Conservation (phyloP, 768 basidiomycete genomes). For the Mycena alexandri region DNA sequence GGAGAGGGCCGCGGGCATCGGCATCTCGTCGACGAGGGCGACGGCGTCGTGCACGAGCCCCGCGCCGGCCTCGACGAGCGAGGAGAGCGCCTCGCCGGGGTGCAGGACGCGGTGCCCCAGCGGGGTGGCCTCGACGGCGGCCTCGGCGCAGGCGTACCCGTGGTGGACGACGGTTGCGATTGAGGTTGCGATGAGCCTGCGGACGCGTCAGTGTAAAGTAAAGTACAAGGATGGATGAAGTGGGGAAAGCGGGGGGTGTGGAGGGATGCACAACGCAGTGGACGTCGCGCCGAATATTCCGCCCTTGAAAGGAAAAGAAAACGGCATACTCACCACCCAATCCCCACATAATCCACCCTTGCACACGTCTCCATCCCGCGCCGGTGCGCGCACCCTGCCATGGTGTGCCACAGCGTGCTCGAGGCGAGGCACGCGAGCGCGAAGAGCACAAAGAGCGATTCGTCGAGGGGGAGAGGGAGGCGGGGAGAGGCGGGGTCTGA, state of each 20-base stretch:
- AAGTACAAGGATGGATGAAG: too few species aligned
- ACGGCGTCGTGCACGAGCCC: too few species aligned
- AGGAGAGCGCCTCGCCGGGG: constrained; percentile 9
- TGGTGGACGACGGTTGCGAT: constrained; percentile 35
- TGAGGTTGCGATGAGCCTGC: constrained; percentile 41
- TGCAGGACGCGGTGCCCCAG: constrained; percentile 31
- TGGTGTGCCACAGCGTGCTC: constrained; percentile 74
- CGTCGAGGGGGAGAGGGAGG: constrained; percentile 44
- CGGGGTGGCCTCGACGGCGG: constrained; percentile 27
- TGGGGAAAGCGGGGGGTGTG: too few species aligned
- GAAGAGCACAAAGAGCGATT: constrained; percentile 66
- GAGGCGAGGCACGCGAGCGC: constrained; percentile 70
- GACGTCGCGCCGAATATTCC: too few species aligned
- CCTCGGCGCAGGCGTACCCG: constrained; percentile 34
- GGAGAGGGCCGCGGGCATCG: too few species aligned
- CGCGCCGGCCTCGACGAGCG: not conserved
- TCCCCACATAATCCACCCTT: constrained; percentile 77
- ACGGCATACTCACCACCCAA: constrained; percentile 61
- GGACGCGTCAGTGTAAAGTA: not conserved
- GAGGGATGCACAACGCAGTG: too few species aligned
- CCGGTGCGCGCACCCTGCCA: constrained; percentile 57
- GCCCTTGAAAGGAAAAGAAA: not conserved
- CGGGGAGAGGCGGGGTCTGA: not conserved
- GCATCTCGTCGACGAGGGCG: too few species aligned
- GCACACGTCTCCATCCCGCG: constrained; percentile 77